Base-by-base conservation (phyloP, 108 stramenopile species). In the Cyclotella cryptica region DNA sequence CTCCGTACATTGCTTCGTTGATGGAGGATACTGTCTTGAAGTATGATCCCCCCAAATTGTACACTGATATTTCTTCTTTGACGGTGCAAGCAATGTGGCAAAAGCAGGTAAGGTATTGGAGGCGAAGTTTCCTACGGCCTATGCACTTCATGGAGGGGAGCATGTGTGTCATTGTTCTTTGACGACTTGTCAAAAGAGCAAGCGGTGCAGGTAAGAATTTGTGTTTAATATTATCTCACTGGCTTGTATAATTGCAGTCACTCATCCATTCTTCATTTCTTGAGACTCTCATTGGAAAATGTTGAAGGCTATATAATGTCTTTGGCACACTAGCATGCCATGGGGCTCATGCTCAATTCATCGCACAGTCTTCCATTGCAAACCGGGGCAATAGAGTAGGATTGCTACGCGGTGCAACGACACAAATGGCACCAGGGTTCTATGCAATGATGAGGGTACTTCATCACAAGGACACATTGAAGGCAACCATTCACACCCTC, bases 11-110 rank as follows among this genome's bases (percentile, higher is more conserved):
- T 22, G 70, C 72, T n/a, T 12, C 14, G 1, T 17, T 78, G 22
- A 72, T 71, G 22, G 43, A 49, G 29, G 19, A 57, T 13, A 65
- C 21, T 14, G 63, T 78, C 17, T 0, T 7, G 0, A 70, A 71
- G 22, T 78, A 51, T 40, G 70, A 78, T 41, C 53, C 54, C 4
- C 6, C 1, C 71, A 72, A 21, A 39, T 21, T n/a, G 0, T 30
- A 41, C 13, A 66, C 71, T 11, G 71, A 78, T 64, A 17, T 78
- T 15, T 78, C 47, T 78, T 71, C 28, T 72, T 78, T 39, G 71
- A 78, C 40, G 77, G 77, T 53, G 72, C 71, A 44, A 44, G 59
- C 0, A 78, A 78, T 26, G 51, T 72, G 3, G 71, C 62, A 30
- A 72, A 72, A 53, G 77, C 71, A 18, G 70, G 77, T 2, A 30